Base-by-base conservation (phyloP, 2,329 filamentous ascomycete species). In the Eutypella sp. region DNA sequence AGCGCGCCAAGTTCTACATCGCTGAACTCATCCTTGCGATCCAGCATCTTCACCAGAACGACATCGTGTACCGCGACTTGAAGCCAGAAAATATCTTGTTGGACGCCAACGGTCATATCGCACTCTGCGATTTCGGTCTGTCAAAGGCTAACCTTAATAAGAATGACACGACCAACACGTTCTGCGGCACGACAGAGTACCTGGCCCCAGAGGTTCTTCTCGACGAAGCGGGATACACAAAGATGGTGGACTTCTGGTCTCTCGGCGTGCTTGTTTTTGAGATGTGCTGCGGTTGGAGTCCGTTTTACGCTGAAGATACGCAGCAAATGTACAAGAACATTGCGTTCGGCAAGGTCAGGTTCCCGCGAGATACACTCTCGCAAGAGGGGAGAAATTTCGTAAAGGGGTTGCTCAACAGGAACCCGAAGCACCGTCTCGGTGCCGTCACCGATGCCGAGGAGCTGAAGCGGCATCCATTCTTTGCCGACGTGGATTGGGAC, bases 261-360 rank as follows among this genome's bases (percentile, higher is more conserved):
- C 77, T 99, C 11, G 93, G 93, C 47, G 93, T 99, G 40, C 76
- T 99, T 45, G 93, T 99, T 1, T 99, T 99, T 60, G 93, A 99
- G 68, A 99, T 99, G 93, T 99, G 93, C 73, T 99, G 93, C 60
- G 93, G 93, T 27, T 99, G 93, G 93, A 96, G 90, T 60, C 93
- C 93, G 0, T 99, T 99, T 70, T 99, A 97, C 59, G 93, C 93
- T 46, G 93, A 99, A 62, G 93, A 99, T 63, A 99, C 93, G 0
- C 93, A 99, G 68, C 93, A 99, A 67, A 99, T 99, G 93, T 99
- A 99, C 75, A 99, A 99, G 76, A 99, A 99, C 72, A 99, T 99
- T 64, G 93, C 93, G 0, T 99, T 99, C 62, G 93, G 93, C 64
- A 99, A 99, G 66, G 93, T 99, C 47, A 81, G 93, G 50, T 99